Evolutionary conservation across 2,329 filamentous ascomycete genomes (phyloP).

Genomic region (Cercospora janseana): DNA sequence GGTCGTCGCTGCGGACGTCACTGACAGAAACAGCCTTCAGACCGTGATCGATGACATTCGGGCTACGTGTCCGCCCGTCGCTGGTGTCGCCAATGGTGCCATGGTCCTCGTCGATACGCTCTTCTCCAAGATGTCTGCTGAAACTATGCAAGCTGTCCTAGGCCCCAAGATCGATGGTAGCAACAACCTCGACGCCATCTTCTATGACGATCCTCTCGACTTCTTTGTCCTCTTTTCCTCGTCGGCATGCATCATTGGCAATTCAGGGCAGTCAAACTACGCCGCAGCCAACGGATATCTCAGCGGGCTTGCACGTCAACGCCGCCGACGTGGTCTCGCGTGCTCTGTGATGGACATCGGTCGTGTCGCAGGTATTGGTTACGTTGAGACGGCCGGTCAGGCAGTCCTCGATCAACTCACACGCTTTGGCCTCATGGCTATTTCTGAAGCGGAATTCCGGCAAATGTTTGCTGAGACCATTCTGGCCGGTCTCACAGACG

Average conservation of each 20-base stretch:
- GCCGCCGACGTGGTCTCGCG: constrained; percentile 28
- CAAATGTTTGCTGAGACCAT: too few species aligned
- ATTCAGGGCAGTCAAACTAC: constrained; percentile 43
- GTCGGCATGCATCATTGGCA: constrained; percentile 27
- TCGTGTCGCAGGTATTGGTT: constrained; percentile 35
- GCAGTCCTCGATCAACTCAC: constrained; percentile 16
- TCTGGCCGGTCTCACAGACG: constrained; percentile 14
- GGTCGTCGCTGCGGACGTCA: constrained; percentile 8
- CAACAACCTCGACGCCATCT: constrained; percentile 28
- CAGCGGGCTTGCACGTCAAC: constrained; percentile 31
- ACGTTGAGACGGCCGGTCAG: constrained; percentile 20
- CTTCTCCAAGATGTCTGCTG: constrained; percentile 30
- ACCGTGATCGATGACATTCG: constrained; percentile 23
- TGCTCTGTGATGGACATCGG: constrained; percentile 35
- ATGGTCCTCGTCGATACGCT: constrained; percentile 34
- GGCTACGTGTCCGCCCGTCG: constrained; percentile 38
- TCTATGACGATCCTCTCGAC: constrained; percentile 30
- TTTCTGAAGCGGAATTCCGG: too few species aligned
- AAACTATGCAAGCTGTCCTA: constrained; percentile 14
- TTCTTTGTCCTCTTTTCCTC: constrained; percentile 37
- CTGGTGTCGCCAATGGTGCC: constrained; percentile 44
- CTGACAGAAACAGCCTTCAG: constrained; percentile 16
- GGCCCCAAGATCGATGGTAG: constrained; percentile 34
- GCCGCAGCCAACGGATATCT: constrained; percentile 42
- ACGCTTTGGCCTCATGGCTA: constrained; percentile 18